Conservation (phyloP, 768 basidiomycete genomes). For the Rhodosporidiobolus odoratus region DNA sequence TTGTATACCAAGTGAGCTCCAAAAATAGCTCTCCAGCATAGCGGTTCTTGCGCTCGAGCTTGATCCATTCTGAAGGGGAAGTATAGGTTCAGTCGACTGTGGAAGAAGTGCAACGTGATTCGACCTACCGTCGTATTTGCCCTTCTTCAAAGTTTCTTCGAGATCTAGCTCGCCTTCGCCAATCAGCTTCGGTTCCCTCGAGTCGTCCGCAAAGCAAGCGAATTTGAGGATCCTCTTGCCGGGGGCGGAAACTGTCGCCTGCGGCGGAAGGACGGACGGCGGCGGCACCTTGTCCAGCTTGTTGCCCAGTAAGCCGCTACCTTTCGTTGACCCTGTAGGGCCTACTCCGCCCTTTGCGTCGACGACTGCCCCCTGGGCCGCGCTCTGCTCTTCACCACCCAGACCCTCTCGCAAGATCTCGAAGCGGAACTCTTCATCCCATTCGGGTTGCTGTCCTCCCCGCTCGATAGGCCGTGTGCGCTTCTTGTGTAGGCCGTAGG, state of each 20-base stretch:
- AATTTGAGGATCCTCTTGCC: slow-evolving; percentile 57
- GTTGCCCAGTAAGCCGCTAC: slow-evolving; percentile 4
- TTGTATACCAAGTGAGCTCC: slow-evolving; percentile 85
- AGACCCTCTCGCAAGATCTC: slow-evolving; percentile 50
- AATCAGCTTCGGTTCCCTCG: slow-evolving; percentile 68
- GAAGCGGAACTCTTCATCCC: slow-evolving; percentile 87
- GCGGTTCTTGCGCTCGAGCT: slow-evolving; percentile 70
- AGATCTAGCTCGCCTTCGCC: slow-evolving; percentile 73
- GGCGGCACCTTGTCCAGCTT: no score
- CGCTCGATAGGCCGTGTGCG: slow-evolving; percentile 69
- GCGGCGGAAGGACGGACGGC: slow-evolving; percentile 38
- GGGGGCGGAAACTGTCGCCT: slow-evolving; percentile 39
- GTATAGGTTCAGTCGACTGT: neutral
- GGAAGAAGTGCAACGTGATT: neutral
- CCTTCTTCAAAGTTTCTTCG: slow-evolving; percentile 68
- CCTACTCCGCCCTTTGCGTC: slow-evolving; percentile 54
- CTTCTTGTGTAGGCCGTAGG: slow-evolving; percentile 61
- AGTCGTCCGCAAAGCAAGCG: slow-evolving; percentile 74
- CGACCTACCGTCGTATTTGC: slow-evolving; percentile 81
- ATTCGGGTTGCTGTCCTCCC: slow-evolving; percentile 87
- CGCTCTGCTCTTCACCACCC: slow-evolving; percentile 48
- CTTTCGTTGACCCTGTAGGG: slow-evolving; percentile 44
- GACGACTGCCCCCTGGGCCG: slow-evolving; percentile 42
- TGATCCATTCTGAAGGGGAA: slow-evolving; percentile 77
- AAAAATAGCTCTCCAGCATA: slow-evolving; percentile 79